Conservation (phyloP, 768 basidiomycete species). For the Lactarius psammicola region DNA sequence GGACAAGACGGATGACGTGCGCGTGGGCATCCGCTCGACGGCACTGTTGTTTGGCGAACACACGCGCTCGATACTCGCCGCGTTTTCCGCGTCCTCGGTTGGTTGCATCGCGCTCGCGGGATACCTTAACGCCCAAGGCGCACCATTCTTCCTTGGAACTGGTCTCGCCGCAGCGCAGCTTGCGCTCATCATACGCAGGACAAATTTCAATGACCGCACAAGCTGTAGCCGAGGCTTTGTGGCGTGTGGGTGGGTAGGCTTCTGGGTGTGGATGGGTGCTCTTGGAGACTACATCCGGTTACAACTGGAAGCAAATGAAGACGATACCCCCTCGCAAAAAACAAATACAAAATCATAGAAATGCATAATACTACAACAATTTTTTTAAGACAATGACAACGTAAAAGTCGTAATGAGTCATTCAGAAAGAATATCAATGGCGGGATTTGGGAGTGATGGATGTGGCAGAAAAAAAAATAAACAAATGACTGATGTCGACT, state of each 20-base stretch:
- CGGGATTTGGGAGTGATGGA: background rate
- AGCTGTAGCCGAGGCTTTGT: slow-evolving; percentile 93
- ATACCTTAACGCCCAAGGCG: slow-evolving; percentile 70
- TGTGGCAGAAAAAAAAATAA: background rate
- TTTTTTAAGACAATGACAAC: slow-evolving; percentile 2
- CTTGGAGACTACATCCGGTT: slow-evolving; percentile 59
- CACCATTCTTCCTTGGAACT: slow-evolving; percentile 77
- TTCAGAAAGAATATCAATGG: background rate
- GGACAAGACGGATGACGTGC: slow-evolving; percentile 91
- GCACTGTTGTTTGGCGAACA: slow-evolving; percentile 84
- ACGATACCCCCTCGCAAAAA: background rate
- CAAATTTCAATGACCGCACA: slow-evolving; percentile 68
- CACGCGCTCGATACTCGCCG: slow-evolving; percentile 71
- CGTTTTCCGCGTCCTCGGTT: slow-evolving; percentile 70
- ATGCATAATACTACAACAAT: slow-evolving; percentile 7
- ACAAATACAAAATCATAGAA: background rate
- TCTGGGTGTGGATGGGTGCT: slow-evolving; percentile 84
- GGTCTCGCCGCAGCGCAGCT: slow-evolving; percentile 74
- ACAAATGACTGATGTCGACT: background rate
- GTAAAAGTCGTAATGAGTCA: background rate
- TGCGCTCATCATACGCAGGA: slow-evolving; percentile 67
- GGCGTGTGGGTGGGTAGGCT: slow-evolving; percentile 85
- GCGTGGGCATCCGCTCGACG: slow-evolving; percentile 88
- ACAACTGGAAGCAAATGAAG: slow-evolving; percentile 7
- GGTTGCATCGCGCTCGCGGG: slow-evolving; percentile 78